Evolutionary conservation across 2,329 filamentous ascomycete genomes (phyloP), one percentile per base, ranked within the genome.

Genomic region (Amphichorda felina): DNA sequence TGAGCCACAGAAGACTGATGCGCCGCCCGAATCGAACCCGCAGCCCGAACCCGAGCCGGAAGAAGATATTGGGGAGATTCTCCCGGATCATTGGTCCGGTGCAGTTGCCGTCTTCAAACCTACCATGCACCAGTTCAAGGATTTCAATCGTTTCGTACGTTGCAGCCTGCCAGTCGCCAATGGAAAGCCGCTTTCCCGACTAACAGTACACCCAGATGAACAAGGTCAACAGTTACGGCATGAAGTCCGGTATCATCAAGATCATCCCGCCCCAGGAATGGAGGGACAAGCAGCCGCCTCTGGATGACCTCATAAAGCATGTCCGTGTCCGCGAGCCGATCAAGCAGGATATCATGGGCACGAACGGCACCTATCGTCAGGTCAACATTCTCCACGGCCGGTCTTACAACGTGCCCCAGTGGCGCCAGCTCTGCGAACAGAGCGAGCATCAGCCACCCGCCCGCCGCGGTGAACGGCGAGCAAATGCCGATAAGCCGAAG

Each of bases 171-270:
- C 22, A 16, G n/a, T 16, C 29, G 8, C n/a, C 18, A 30, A 21
- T 34, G 31, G 8, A 33, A 8, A 22, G 4, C n/a, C 11, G 14
- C 10, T 25, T 11, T 5, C 14, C 14, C 21, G 26, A 13, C 25
- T 35, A 29, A 33, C 30, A 11, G 22, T 29, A 25, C 8, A 16
- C n/a, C 22, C 41, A 80, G 75, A 79, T 80, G 69, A 75, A 79
- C 52, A 88, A 85, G 58, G 76, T 98, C 42, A 85, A 98, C 57
- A 75, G 78, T 44, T 94, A 94, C 56, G 91, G 91, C 49, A 98
- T 98, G 91, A 85, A 86, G 60, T 91, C 87, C 16, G 91, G 91
- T 25, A 95, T 98, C 48, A 78, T 96, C 53, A 96, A 98, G 62
- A 82, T 98, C 39, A 81, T 96, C 36, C 88, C 91, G 19, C 91